Evolutionary conservation across 208 protist species (phyloP), one percentile per base, ranked within the genome.

Genomic region (Acanthamoeba comandoni): DNA sequence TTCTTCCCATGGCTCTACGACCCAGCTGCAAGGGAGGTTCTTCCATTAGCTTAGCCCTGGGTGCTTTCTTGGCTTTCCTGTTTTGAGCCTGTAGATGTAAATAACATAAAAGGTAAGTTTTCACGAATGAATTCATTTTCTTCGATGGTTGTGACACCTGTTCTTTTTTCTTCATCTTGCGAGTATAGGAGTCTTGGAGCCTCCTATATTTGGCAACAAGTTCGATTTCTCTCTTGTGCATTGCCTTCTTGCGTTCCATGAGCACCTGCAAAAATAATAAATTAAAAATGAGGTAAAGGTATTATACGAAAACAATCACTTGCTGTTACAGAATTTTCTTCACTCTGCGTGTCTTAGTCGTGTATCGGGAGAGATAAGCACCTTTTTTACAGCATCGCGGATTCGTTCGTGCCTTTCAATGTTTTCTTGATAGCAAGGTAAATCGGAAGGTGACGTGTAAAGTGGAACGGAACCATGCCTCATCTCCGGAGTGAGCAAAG

Each of bases 401-500:
- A 75, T 26, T 48, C 58, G n/a, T 26, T 89, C 82, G 82, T 89
- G 82, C 1, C 22, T 89, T 13, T 73, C n/a, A 26, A 75, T n/a
- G 35, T 69, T 89, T 52, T 89, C 82, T 31, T 75, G 82, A 43
- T 75, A 89, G 29, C 22, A 24, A 2, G 82, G 82, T 13, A 89
- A 39, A 64, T 89, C 82, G 62, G 51, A 31, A 4, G 60, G 82
- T 11, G 49, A 29, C 8, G 82, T 73, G 29, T 51, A 89, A 51
- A 89, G 82, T 0, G 82, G 82, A 13, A 31, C 39, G 48, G 82
- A 64, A 17, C 60, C 60, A 24, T 26, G 35, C 8, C 62, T 39
- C 60, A 89, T 89, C 24, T 89, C 82, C 5, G 82, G 82, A 67
- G 48, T 89, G 55, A 89, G 82, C 57, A 89, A 49, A n/a, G 82